Evolutionary conservation across 768 basidiomycete species (phyloP).

Genomic region (Pleurotus sapidus): DNA sequence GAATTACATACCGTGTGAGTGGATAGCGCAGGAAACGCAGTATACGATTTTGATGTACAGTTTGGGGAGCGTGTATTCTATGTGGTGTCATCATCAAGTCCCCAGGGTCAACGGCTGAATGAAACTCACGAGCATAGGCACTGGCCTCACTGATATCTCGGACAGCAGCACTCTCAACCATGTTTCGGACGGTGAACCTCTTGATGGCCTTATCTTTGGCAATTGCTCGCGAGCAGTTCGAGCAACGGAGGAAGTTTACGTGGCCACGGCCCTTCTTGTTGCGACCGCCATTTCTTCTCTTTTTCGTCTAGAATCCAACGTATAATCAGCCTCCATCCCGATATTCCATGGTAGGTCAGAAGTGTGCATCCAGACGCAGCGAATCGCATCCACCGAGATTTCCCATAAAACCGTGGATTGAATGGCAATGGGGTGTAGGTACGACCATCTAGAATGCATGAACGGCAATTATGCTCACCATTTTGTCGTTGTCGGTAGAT

Average conservation of each 20-base stretch:
- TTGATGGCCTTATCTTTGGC: slow-evolving; percentile 99
- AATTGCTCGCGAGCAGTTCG: slow-evolving; percentile 98
- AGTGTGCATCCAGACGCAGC: neutral
- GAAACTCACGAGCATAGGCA: slow-evolving; percentile 80
- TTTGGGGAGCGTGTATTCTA: slow-evolving; percentile 96
- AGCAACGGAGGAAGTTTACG: slow-evolving; percentile 92
- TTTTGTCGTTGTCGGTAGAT: slow-evolving; percentile 6
- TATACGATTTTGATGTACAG: slow-evolving; percentile 98
- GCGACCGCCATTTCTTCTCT: slow-evolving; percentile 98
- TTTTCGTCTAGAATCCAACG: slow-evolving; percentile 74
- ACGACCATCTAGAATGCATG: too few species aligned
- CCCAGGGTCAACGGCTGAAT: neutral
- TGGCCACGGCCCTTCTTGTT: slow-evolving; percentile 99
- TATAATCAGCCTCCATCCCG: neutral
- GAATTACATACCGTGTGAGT: slow-evolving; percentile 82
- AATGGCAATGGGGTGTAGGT: neutral
- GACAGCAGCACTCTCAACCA: slow-evolving; percentile 98
- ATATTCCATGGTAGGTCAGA: neutral
- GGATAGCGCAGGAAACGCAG: slow-evolving; percentile 99
- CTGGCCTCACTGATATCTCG: slow-evolving; percentile 96
- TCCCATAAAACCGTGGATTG: neutral
- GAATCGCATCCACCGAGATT: neutral
- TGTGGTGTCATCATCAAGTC: slow-evolving; percentile 1
- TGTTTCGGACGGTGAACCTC: slow-evolving; percentile 98
- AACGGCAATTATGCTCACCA: neutral